phyloP scores from a whole-genome alignment of 768 basidiomycete species.

The Mycena haematopus region DNA sequence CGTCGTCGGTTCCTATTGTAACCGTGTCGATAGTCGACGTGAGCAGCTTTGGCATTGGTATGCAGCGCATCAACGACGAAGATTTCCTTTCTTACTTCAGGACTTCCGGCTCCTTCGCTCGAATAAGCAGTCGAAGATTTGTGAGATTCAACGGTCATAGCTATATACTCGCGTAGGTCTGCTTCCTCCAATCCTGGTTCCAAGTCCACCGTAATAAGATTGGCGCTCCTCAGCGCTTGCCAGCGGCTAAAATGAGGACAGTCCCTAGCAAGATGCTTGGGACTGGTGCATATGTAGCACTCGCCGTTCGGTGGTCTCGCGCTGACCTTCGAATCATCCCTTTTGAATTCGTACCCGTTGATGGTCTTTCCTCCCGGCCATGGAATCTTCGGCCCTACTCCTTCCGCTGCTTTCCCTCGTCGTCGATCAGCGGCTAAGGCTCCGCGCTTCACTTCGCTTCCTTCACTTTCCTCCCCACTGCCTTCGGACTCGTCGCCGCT shows the following conservation, averaged over 20 bases:
- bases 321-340: conserved; percentile 12
- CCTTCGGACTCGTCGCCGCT: too few species aligned
- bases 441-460: too few species aligned
- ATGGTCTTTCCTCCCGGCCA: background rate
- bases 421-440: background rate
- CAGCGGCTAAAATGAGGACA: background rate
- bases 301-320: conserved; percentile 5
- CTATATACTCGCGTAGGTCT: conserved; percentile 24
- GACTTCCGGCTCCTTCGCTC: background rate
- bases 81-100: background rate
- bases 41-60: background rate
- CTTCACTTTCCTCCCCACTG: too few species aligned
- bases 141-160: conserved; percentile 27
- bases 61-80: background rate
- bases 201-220: background rate
- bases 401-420: background rate
- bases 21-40: background rate
- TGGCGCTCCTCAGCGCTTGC: background rate
- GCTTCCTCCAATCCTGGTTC: background rate
- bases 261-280: too few species aligned
- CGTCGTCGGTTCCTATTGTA: background rate
- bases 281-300: conserved; percentile 30
- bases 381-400: background rate
- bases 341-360: conserved; percentile 7
- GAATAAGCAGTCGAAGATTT: background rate